Evolutionary conservation across 345 rosid species (phyloP), one percentile per base, ranked within the genome.

Genomic region (Microcos paniculata): DNA sequence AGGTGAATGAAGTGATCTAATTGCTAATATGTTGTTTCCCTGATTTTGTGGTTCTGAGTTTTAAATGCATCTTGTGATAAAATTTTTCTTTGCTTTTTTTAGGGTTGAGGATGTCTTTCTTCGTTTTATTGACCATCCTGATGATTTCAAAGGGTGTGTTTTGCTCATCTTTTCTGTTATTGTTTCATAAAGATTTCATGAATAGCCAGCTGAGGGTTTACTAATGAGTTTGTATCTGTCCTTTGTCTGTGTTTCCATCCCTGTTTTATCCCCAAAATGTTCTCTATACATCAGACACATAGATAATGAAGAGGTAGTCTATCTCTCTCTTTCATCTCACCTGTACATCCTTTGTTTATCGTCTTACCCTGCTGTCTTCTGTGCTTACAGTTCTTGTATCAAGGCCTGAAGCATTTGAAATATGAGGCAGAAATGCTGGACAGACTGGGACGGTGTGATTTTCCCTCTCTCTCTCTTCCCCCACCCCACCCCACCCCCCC

Each of bases 51-150:
- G 40, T 45, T 43, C 21, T 26, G 8, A 14, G 11, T 30, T 31
- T 43, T 42, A 19, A 51, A 15, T 26, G 56, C 52, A 70, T 48
- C 76, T 53, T 46, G 18, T 40, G 49, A 42, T 35, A 48, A 42
- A 45, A 0, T 66, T 42, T 42, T 71, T 68, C 4, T 38, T 15
- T 42, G 69, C 18, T 38, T 79, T 67, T n/a, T 45, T 4, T 11
- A 79, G 85, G 71, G 10, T 82, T 3, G 84, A 82, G 70, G 82
- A 84, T 80, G 55, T 80, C 30, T 77, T 84, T 68, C 77, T 82
- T 31, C 78, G 78, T 3, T 80, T 61, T 64, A 57, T 82, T 6
- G 74, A 71, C 1, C 55, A 55, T 8, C 9, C 42, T 18, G 62
- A 53, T 63, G 62, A 30, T 16, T 21, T 8, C 31, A 26, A 19